Percentiles rank a stretch among this genome's conserved stretches.
Conservation (phyloP, 2,329 filamentous ascomycete genomes). For the Clonostachys byssicola region DNA sequence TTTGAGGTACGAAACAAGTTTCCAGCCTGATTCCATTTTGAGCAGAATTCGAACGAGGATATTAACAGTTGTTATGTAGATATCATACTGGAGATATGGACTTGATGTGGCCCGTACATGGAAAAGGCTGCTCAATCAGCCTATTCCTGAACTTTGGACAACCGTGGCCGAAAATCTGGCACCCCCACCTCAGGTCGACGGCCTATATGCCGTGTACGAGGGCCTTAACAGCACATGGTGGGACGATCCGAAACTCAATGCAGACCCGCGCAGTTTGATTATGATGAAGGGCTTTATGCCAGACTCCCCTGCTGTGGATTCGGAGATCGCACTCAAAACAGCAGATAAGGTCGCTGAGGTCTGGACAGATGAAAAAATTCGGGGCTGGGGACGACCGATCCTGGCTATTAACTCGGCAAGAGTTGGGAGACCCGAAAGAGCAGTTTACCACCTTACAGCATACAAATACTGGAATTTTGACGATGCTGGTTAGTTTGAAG, state of each 20-base stretch:
- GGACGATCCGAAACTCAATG: slow-evolving; percentile 23
- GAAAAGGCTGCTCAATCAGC: slow-evolving; percentile 40
- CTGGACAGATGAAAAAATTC: slow-evolving; percentile 35
- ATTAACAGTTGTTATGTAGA: slow-evolving; percentile 4
- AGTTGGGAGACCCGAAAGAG: slow-evolving; percentile 33
- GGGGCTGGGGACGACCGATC: slow-evolving; percentile 41
- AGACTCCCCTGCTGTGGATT: slow-evolving; percentile 27
- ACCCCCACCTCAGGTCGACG: slow-evolving; percentile 41
- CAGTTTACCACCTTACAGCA: slow-evolving; percentile 32
- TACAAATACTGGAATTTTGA: slow-evolving; percentile 36
- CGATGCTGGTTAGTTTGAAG: slow-evolving; percentile 21
- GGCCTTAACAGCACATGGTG: slow-evolving; percentile 40
- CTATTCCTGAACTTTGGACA: slow-evolving; percentile 38
- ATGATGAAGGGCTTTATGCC: slow-evolving; percentile 40
- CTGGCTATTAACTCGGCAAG: slow-evolving; percentile 38
- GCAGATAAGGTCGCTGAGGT: slow-evolving; percentile 28
- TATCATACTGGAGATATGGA: slow-evolving; percentile 59
- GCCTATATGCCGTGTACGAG: slow-evolving; percentile 51
- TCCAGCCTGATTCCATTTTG: too few species aligned
- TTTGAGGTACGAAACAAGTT: slow-evolving; percentile 34
- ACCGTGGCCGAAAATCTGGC: slow-evolving; percentile 47
- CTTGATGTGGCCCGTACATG: slow-evolving; percentile 48
- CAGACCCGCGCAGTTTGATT: slow-evolving; percentile 38
- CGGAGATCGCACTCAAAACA: slow-evolving; percentile 24
- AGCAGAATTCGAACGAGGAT: too few species aligned